A percentile compares a stretch with the other conserved stretches of the same genome.
These are phyloP conservation scores for Oropetium thomaeum DNA, from an alignment of 176 grass and related monocot species.

Conservation along the genomic window DNA sequence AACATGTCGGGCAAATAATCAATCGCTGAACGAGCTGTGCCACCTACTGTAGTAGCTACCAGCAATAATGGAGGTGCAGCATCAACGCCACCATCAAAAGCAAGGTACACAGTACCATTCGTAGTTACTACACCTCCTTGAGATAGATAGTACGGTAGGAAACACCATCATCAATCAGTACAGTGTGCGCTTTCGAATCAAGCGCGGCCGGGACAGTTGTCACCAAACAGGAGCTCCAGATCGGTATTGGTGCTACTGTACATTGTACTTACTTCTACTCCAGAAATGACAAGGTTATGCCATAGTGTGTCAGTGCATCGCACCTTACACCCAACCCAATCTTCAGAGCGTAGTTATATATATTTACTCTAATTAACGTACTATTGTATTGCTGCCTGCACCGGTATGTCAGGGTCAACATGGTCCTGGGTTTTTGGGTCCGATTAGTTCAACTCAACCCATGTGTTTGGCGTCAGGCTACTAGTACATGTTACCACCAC, in stretches of 20 bases:
- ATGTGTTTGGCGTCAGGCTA: background rate
- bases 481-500: background rate
- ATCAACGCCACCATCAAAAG: background rate
- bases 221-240: background rate
- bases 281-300: background rate
- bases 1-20: background rate
- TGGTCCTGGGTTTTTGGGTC: background rate
- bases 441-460: background rate
- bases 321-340: too few relatives aligned
- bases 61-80: background rate
- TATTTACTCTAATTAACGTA: too few relatives aligned
- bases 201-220: background rate
- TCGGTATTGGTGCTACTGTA: background rate
- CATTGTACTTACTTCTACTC: too few relatives aligned
- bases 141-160: background rate
- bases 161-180: background rate
- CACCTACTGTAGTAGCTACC: too few relatives aligned
- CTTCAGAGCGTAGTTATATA: too few relatives aligned
- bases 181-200: background rate
- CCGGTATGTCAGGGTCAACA: background rate
- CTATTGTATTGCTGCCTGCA: background rate
- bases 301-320: background rate
- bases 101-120: background rate
- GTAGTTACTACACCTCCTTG: background rate
- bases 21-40: background rate